A percentile compares a stretch with the other conserved stretches of the same genome.
phyloP scores from a whole-genome alignment of 352 stramenopile species.

The Pythium phragmitis region DNA sequence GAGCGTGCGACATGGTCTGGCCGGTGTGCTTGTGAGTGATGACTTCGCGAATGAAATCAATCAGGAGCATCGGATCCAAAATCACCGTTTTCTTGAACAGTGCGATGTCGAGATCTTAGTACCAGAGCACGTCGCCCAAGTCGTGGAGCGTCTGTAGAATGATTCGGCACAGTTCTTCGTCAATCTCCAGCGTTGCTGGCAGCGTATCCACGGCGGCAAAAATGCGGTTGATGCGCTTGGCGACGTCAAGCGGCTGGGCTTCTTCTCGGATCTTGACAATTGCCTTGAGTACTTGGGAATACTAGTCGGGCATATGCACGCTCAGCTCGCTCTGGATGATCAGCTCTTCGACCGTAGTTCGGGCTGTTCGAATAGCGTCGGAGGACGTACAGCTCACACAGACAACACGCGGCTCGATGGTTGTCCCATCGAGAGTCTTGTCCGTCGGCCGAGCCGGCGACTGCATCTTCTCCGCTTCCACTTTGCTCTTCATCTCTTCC shows the following conservation, averaged over 20 bases:
- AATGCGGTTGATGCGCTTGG: background rate
- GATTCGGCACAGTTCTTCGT: background rate
- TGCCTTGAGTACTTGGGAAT: background rate
- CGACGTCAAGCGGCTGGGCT: background rate
- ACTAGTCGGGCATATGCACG: background rate
- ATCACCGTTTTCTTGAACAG: background rate
- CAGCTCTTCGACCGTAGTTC: background rate
- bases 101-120: background rate
- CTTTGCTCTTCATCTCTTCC: background rate
- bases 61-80: slow-evolving; percentile 4
- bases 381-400: background rate
- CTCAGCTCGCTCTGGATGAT: background rate
- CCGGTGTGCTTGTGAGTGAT: slow-evolving; percentile 10
- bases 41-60: slow-evolving; percentile 14
- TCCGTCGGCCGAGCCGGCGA: no score
- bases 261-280: slow-evolving; percentile 1
- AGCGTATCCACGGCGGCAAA: background rate
- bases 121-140: slow-evolving; percentile 17
- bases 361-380: background rate
- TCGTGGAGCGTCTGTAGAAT: slow-evolving; percentile 14
- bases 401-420: background rate
- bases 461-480: background rate
- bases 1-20: background rate
- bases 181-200: background rate
- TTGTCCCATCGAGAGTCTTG: background rate